Evolutionary conservation across 139 green algal species (phyloP), one percentile per base, ranked within the genome.

Genomic region (Choricystis sp.): DNA sequence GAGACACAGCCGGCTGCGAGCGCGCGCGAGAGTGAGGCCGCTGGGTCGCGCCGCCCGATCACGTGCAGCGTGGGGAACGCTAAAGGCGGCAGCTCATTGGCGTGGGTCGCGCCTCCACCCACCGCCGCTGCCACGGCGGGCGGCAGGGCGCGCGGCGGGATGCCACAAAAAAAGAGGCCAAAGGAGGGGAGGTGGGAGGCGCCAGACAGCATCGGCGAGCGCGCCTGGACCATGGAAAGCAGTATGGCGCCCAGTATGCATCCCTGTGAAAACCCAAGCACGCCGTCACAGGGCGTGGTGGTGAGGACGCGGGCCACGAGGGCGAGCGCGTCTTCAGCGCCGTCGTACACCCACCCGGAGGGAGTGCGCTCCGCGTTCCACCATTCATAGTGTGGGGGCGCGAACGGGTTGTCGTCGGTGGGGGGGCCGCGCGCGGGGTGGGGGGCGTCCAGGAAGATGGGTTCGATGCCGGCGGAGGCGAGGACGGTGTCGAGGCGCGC

Each of bases 201-300:
- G 24, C 21, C 52, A 1, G 3, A 5, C 31, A 60, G 26, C 4
- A 3, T 25, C 19, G 58, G 22, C 9, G 24, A 24, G 23, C 56
- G 19, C 25, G 26, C 31, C 3, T 70, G 27, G 5, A 72, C 63
- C 4, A 30, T 56, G 23, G 63, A 4, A 25, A 84, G 30, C 24
- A 78, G 74, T 19, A 87, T 67, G 0, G 81, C 79, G 4, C 70
- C 66, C 1, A 79, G 79, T 21, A 77, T 81, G 19, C 79, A 74
- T 0, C 81, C 81, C 66, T 87, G 81, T 22, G 49, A 72, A 66
- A 87, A 87, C 21, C 81, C 81, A 59, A 82, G 62, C 4, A 84
- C 24, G 26, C 64, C 64, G 31, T 81, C 69, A 4, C 27, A 64
- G 3, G 25, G 19, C 25, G 57, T 5, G 23, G 27, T n/a, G 1